phyloP scores from a whole-genome alignment of 768 basidiomycete species.

The Rubroboletus pulcherrimus region DNA sequence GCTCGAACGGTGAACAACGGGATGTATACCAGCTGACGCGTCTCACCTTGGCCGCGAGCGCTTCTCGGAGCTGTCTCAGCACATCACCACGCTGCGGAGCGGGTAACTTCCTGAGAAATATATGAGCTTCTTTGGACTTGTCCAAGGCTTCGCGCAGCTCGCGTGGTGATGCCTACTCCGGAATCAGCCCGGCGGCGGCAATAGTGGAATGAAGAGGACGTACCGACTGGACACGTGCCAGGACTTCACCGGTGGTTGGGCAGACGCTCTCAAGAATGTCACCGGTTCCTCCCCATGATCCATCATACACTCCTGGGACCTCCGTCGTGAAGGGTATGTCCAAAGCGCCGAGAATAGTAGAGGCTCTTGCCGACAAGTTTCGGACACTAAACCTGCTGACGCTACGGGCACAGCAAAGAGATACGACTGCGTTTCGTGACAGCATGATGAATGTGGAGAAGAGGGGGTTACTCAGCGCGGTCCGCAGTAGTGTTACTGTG shows the following conservation, averaged over 20 bases:
- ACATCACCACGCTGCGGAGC: constrained; percentile 88
- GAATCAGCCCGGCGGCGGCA: constrained; percentile 11
- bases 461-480: background rate
- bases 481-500: background rate
- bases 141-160: constrained; percentile 70
- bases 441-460: constrained; percentile 19
- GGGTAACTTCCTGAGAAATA: constrained; percentile 68
- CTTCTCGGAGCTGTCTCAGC: constrained; percentile 81
- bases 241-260: constrained; percentile 82
- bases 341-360: constrained; percentile 59
- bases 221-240: constrained; percentile 73
- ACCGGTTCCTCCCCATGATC: constrained; percentile 74
- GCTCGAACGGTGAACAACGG: constrained; percentile 9
- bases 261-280: constrained; percentile 68
- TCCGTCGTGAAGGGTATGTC: constrained; percentile 56
- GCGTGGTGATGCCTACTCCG: constrained; percentile 55
- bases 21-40: background rate
- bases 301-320: constrained; percentile 76
- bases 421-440: constrained; percentile 15
- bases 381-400: constrained; percentile 30
- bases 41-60: constrained; percentile 69
- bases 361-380: constrained; percentile 64
- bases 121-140: constrained; percentile 71
- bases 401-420: constrained; percentile 15
- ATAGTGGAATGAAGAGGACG: constrained; percentile 21